Evolutionary conservation across 1,284 basidiomycete species (phyloP), one percentile per base, ranked within the genome.

Genomic region (Veloboletus limbatus): DNA sequence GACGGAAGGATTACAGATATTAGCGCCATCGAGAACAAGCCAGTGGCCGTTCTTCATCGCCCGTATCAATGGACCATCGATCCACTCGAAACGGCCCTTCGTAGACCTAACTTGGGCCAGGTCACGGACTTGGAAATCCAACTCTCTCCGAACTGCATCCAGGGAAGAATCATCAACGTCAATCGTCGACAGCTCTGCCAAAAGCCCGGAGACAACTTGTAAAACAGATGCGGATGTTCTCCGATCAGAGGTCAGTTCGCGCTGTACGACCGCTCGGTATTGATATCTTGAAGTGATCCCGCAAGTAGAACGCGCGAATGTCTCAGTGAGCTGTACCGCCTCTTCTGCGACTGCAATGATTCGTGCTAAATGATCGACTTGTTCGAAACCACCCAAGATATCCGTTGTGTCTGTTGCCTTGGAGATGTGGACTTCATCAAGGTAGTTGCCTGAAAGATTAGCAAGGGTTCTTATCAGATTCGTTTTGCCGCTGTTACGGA

Each of bases 371-470:
- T 65, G 45, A 60, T 91, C 85, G 27, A 85, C 82, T 69, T 99
- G 97, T 69, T 99, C 97, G 60, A 98, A 99, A 55, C 91, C 88
- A 38, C 97, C 97, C 31, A 99, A 72, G 28, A 99, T 85, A 67
- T 99, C 97, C 61, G 86, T 86, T 1, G 94, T 92, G 63, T 99
- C 97, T 14, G 92, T 93, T 7, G 92, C 87, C 38, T 81, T 85
- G 65, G 90, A 96, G 66, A 98, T 75, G 18, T 82, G 76, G 38
- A 98, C 77, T 63, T 92, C 88, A 35, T 78, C 77, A 1, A 98
- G 74, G 14, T 64, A 48, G 39, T 79, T 78, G 16, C 95, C 94
- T 28, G 79, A 79, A 25, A 85, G 69, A 40, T 81, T 70, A 17
- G 96, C 92, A 37, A 97, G 67, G 8, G 78, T 71, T 38, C 84